Percentiles rank a stretch among this genome's conserved stretches.
phyloP scores from a whole-genome alignment of 108 stramenopile species.

The Cyclotella kingstonii region DNA sequence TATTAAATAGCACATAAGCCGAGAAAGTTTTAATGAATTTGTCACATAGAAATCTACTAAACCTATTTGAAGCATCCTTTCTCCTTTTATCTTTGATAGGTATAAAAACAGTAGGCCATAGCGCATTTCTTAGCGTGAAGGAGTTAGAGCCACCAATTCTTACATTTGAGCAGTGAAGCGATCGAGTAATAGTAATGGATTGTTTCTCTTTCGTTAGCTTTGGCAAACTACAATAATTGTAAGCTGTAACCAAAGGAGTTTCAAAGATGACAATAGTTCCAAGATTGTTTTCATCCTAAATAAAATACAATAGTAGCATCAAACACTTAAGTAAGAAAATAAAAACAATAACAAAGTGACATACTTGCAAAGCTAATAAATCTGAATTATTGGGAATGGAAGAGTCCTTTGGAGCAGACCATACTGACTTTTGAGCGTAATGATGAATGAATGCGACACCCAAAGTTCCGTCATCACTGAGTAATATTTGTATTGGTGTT shows the following conservation, averaged over 20 bases:
- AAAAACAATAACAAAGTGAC: neutral
- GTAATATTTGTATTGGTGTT: conserved; percentile 52
- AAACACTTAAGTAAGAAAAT: neutral
- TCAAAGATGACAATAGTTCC: conserved; percentile 54
- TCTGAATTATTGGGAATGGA: conserved; percentile 15
- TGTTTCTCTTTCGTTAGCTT: conserved; percentile 5
- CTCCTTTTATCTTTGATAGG: conserved; percentile 12
- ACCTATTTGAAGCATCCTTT: neutral
- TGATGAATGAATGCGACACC: conserved; percentile 41
- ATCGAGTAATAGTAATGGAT: conserved; percentile 20
- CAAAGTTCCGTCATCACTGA: conserved; percentile 48
- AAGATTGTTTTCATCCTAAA: conserved; percentile 39
- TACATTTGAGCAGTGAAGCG: conserved; percentile 50
- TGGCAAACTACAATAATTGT: neutral
- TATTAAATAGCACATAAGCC: conserved; percentile 64
- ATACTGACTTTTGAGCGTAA: neutral
- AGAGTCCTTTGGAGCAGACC: conserved; percentile 2
- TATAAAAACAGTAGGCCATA: conserved; percentile 47
- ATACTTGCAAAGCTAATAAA: neutral
- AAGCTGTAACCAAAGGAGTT: conserved; percentile 20
- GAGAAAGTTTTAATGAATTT: conserved; percentile 14
- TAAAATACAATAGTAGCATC: neutral
- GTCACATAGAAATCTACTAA: neutral
- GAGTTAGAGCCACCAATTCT: conserved; percentile 45
- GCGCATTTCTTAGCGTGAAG: conserved; percentile 43